phyloP scores from a whole-genome alignment of 768 basidiomycete genomes.

The Gymnopilus junonius region DNA sequence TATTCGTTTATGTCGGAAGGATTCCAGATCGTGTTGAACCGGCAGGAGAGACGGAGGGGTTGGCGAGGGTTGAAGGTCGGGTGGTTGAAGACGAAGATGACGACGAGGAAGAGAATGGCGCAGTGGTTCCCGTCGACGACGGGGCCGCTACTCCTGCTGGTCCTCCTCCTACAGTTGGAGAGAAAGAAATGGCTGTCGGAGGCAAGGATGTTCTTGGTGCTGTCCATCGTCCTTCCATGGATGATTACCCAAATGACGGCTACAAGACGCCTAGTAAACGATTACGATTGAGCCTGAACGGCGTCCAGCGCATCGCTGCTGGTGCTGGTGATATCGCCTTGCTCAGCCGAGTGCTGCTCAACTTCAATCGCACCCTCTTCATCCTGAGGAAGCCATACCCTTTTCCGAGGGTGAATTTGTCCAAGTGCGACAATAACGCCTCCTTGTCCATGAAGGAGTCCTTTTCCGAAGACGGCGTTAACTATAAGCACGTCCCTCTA shows the following conservation, averaged over 20 bases:
- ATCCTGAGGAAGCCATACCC: background rate
- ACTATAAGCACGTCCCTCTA: background rate
- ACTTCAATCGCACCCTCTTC: background rate
- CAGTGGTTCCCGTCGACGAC: too few relatives aligned
- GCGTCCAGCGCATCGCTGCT: background rate
- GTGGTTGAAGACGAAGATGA: constrained; percentile 3
- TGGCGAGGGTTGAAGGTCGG: constrained; percentile 15
- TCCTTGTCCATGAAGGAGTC: too few relatives aligned
- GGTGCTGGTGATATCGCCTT: background rate
- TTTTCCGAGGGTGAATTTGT: background rate
- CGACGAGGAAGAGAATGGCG: background rate
- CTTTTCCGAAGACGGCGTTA: too few relatives aligned
- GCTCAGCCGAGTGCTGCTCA: background rate
- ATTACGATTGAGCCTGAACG: constrained; percentile 2
- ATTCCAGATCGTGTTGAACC: constrained; percentile 44
- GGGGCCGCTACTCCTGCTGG: background rate
- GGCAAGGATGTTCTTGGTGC: background rate
- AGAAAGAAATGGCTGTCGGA: background rate
- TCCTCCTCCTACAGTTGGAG: background rate
- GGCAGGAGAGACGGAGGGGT: constrained; percentile 40
- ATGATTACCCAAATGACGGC: background rate
- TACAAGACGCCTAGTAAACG: constrained; percentile 18
- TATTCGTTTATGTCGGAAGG: constrained; percentile 8
- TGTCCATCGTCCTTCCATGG: background rate
- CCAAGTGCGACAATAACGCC: too few relatives aligned